Evolutionary conservation across 805 yeast species (phyloP), one percentile per base, ranked within the genome.

Genomic region (Cyberlindnera mrakii): DNA sequence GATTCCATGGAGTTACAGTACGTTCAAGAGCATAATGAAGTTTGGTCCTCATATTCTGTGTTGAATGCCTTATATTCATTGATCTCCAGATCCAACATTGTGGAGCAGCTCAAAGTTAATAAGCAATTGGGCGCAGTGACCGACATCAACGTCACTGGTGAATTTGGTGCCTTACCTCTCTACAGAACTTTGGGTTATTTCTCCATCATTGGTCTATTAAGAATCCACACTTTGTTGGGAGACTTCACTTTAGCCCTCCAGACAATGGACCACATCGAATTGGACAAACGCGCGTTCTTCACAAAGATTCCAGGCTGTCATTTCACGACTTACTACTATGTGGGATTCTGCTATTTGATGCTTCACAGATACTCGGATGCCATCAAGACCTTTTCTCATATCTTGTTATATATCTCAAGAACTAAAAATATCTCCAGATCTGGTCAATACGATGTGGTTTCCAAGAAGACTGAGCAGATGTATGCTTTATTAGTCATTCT

Each of bases 321-420:
- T 54, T 71, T 70, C 59, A 68, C 75, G 30, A 71, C 74, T 39
- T 73, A 72, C 58, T 72, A 72, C 60, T 72, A 72, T 49, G 74
- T 71, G 35, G 77, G 77, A 2, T 70, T 68, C 60, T 68, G 76
- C 54, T 72, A 71, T 59, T 54, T 72, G 54, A 73, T 72, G 77
- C 57, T 72, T 51, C 67, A 71, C 48, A 62, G 77, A 49, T 72
- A 72, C 55, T 61, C 74, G 8, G 77, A 72, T 47, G 75, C 77
- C 23, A 70, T 72, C 59, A 70, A 66, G 56, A 65, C 71, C 9
- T 70, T 72, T 50, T 66, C 74, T 5, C 75, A 72, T 53, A 70
- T 72, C 44, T 58, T 73, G 41, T 53, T 71, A 37, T 71, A 65
- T 63, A 68, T 72, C 42, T 60, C 74, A 30, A 64, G 77, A 55